Percentiles rank a stretch among this genome's conserved stretches.
Conservation (phyloP, 2,329 filamentous ascomycete genomes). For the Alternaria triticimaculans region DNA sequence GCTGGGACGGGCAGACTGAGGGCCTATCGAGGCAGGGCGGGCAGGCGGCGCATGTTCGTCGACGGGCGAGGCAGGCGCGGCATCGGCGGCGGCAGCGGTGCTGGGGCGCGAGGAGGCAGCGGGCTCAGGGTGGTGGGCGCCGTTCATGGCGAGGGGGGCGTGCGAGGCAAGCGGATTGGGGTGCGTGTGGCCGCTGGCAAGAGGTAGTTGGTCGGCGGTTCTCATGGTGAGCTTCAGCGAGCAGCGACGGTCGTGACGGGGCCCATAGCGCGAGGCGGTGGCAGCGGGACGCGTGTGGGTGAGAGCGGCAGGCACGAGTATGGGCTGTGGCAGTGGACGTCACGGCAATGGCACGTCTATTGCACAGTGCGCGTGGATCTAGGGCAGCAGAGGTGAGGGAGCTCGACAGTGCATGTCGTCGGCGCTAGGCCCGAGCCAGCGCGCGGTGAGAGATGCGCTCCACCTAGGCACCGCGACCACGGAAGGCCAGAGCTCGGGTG, state of each 20-base stretch:
- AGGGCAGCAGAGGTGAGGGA: neutral
- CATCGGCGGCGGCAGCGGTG: slow-evolving; percentile 32
- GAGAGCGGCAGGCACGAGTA: neutral
- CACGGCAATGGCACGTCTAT: neutral
- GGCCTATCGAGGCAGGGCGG: slow-evolving; percentile 61
- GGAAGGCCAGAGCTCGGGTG: neutral
- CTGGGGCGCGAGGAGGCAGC: slow-evolving; percentile 31
- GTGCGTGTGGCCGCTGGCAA: slow-evolving; percentile 26
- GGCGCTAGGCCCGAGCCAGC: slow-evolving; percentile 19
- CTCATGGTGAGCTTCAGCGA: slow-evolving; percentile 39
- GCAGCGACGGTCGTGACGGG: slow-evolving; percentile 28
- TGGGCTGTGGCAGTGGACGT: neutral
- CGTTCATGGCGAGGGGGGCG: slow-evolving; percentile 32
- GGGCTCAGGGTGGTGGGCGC: slow-evolving; percentile 19
- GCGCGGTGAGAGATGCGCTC: slow-evolving; percentile 22
- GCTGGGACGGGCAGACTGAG: slow-evolving; percentile 47
- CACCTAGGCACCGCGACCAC: neutral
- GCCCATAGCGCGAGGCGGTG: slow-evolving; percentile 38
- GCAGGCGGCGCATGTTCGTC: slow-evolving; percentile 45
- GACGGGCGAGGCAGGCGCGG: slow-evolving; percentile 21
- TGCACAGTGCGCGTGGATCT: neutral
- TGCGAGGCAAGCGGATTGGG: slow-evolving; percentile 40
- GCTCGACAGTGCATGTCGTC: slow-evolving; percentile 1
- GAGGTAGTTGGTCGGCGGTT: slow-evolving; percentile 34
- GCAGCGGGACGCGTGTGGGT: slow-evolving; percentile 10